Percentiles rank a stretch among this genome's conserved stretches.
Conservation (phyloP, 2,329 filamentous ascomycete genomes). For the Claviceps sp. region DNA sequence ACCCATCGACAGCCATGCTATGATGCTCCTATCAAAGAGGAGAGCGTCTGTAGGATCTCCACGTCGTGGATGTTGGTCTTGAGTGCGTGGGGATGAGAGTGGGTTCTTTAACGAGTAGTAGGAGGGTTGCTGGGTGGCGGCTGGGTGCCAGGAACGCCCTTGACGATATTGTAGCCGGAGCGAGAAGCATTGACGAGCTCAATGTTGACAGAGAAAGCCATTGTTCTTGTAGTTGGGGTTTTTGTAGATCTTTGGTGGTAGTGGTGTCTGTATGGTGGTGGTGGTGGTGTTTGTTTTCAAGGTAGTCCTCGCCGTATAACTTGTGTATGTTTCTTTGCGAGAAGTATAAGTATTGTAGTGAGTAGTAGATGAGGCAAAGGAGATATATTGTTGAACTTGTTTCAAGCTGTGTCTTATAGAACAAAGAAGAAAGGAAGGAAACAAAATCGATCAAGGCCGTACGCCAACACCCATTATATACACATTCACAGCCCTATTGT, state of each 20-base stretch:
- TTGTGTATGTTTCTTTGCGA: not conserved
- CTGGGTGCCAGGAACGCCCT: conserved; percentile 12
- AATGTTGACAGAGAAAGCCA: conserved; percentile 12
- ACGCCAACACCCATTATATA: not conserved
- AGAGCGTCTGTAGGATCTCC: too few species aligned
- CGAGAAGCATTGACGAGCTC: conserved; percentile 25
- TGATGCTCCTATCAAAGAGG: too few species aligned
- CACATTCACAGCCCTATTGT: not conserved
- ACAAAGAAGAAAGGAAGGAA: not conserved
- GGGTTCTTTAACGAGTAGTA: conserved; percentile 10
- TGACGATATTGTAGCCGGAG: conserved; percentile 30
- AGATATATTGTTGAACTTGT: too few species aligned
- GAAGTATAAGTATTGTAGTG: too few species aligned
- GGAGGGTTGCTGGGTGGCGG: conserved; percentile 2
- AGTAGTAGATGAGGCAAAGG: too few species aligned
- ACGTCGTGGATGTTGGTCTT: too few species aligned
- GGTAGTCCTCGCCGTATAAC: not conserved
- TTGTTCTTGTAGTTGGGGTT: not conserved
- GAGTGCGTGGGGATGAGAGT: not conserved
- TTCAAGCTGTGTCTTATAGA: not conserved
- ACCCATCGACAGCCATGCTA: too few species aligned
- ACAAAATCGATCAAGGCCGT: not conserved
- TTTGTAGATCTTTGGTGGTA: not conserved
- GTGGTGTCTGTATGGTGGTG: not conserved
- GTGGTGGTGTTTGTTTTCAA: not conserved